phyloP scores from a whole-genome alignment of 2,329 filamentous ascomycete genomes.

The Colletotrichum zoysiae region DNA sequence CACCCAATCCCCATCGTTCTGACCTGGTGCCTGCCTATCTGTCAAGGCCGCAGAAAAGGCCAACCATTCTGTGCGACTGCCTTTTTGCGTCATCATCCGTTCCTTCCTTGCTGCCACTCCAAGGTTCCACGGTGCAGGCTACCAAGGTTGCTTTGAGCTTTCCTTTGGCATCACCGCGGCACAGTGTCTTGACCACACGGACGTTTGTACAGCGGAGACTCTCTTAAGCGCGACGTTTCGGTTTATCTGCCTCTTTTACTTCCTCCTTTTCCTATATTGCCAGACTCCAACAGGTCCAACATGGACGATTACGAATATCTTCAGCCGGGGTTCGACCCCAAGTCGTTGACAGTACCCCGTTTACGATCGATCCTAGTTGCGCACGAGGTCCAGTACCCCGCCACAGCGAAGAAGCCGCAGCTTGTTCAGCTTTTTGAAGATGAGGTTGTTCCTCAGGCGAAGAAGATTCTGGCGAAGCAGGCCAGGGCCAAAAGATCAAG shows the following conservation, averaged over 20 bases:
- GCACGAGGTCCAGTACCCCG: conserved; percentile 87
- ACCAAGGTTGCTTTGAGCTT: conserved; percentile 19
- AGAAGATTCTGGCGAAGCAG: conserved; percentile 79
- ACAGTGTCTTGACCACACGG: conserved; percentile 31
- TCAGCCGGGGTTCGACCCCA: conserved; percentile 86
- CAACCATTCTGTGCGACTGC: conserved; percentile 19
- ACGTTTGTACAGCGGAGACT: not conserved
- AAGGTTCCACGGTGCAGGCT: conserved; percentile 7
- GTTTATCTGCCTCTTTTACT: not conserved
- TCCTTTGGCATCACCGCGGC: conserved; percentile 32
- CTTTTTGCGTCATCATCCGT: conserved; percentile 10
- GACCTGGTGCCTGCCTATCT: conserved; percentile 25
- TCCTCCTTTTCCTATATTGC: conserved; percentile 2
- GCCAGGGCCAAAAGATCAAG: conserved; percentile 87
- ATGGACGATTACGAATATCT: conserved; percentile 85
- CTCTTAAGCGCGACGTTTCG: conserved; percentile 16
- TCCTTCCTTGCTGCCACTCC: not conserved
- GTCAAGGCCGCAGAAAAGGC: conserved; percentile 38
- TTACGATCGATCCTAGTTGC: conserved; percentile 92
- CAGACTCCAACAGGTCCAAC: conserved; percentile 41
- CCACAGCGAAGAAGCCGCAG: conserved; percentile 91
- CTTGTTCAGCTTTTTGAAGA: conserved; percentile 87
- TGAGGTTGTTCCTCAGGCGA: conserved; percentile 81
- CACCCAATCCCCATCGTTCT: conserved; percentile 35
- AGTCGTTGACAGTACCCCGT: conserved; percentile 85